A percentile compares a stretch with the other conserved stretches of the same genome.
Evolutionary conservation across 768 basidiomycete species (phyloP).

Genomic region (Auricularia sp.): DNA sequence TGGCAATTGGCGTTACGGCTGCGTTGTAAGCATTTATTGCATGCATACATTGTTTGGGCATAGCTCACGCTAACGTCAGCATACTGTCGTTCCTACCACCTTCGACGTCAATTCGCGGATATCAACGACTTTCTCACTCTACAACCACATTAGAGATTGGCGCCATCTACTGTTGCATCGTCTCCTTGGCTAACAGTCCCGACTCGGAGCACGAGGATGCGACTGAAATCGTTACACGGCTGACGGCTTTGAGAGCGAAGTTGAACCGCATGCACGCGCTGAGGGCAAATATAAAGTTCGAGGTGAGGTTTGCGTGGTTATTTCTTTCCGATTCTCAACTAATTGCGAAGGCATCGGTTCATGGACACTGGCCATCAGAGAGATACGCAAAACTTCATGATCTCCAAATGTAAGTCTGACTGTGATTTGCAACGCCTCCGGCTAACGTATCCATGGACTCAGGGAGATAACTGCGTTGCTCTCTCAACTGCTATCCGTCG

Average conservation of each 20-base stretch:
- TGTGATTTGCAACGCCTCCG: constrained; percentile 9
- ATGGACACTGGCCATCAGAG: constrained; percentile 72
- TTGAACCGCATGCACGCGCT: constrained; percentile 50
- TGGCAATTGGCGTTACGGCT: constrained; percentile 59
- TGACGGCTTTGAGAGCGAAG: constrained; percentile 70
- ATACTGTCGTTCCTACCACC: constrained; percentile 66
- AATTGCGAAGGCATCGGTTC: constrained; percentile 50
- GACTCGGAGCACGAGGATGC: constrained; percentile 35
- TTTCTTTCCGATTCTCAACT: not conserved
- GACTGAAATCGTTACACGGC: constrained; percentile 46
- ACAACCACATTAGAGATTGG: constrained; percentile 62
- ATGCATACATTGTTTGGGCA: constrained; percentile 13
- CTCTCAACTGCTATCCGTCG: constrained; percentile 62
- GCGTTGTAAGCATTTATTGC: constrained; percentile 48
- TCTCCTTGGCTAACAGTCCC: constrained; percentile 59
- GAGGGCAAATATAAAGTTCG: constrained; percentile 53
- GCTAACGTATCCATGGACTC: constrained; percentile 7
- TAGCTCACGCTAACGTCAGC: constrained; percentile 22
- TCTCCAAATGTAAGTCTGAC: constrained; percentile 46
- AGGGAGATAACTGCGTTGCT: constrained; percentile 63
- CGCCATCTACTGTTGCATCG: constrained; percentile 60
- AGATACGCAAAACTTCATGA: constrained; percentile 63
- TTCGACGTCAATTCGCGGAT: constrained; percentile 60
- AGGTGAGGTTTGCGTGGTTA: constrained; percentile 32
- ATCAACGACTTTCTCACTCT: constrained; percentile 61